Evolutionary conservation across 1,139 yeast species (phyloP).

Genomic region (Taphrina pruni): DNA sequence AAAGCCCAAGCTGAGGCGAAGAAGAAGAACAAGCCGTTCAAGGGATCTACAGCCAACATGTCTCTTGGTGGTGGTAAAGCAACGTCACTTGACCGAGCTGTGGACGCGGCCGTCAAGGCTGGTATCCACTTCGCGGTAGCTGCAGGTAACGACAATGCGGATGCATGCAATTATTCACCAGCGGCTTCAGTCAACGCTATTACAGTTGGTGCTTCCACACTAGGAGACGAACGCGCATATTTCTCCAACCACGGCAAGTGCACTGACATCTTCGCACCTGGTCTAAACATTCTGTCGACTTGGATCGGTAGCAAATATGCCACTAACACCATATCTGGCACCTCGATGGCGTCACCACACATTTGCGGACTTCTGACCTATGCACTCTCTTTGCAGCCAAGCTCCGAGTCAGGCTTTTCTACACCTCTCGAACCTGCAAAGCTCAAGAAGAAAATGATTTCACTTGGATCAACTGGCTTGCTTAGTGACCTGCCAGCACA

Average conservation of each 20-base stretch:
- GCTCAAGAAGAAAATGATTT: slow-evolving; percentile 83
- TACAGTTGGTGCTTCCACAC: slow-evolving; percentile 65
- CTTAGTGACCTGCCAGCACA: slow-evolving; percentile 76
- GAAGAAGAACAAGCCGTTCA: slow-evolving; percentile 50
- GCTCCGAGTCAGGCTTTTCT: slow-evolving; percentile 72
- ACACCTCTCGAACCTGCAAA: slow-evolving; percentile 75
- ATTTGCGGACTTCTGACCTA: slow-evolving; percentile 85
- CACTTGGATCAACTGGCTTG: slow-evolving; percentile 73
- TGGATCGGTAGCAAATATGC: slow-evolving; percentile 85
- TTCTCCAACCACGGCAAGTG: slow-evolving; percentile 71
- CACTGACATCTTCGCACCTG: slow-evolving; percentile 70
- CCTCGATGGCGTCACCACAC: slow-evolving; percentile 99
- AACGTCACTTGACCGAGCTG: slow-evolving; percentile 60
- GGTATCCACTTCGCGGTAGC: slow-evolving; percentile 70
- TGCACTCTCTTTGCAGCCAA: slow-evolving; percentile 90
- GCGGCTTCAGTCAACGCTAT: slow-evolving; percentile 65
- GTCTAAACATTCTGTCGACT: slow-evolving; percentile 59
- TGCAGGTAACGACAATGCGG: slow-evolving; percentile 70
- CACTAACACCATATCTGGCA: slow-evolving; percentile 92
- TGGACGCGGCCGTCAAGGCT: slow-evolving; percentile 64
- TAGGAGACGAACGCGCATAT: slow-evolving; percentile 60
- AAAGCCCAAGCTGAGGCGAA: slow-evolving; percentile 51
- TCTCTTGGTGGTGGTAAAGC: slow-evolving; percentile 68
- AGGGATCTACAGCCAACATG: slow-evolving; percentile 66
- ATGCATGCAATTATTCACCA: slow-evolving; percentile 68